phyloP scores from a whole-genome alignment of 257 asterid species.

The Solanum acaule region DNA sequence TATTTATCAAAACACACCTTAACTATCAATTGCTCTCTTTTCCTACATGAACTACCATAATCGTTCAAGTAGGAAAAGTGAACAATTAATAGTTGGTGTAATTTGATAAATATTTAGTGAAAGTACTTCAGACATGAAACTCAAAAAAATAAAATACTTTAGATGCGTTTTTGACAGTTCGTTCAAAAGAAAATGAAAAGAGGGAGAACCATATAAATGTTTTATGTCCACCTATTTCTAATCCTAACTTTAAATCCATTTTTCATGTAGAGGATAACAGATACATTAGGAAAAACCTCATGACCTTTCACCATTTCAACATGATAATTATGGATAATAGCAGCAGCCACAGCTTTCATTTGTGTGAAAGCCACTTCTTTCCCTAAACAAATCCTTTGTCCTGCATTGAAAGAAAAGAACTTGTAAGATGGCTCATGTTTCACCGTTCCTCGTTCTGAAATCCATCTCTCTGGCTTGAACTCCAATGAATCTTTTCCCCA shows the following conservation, averaged over 20 bases:
- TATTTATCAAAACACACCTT: too few species aligned
- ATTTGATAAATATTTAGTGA: too few species aligned
- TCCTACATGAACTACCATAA: too few species aligned
- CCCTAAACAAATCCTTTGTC: conserved; percentile 52
- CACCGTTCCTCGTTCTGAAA: conserved; percentile 13
- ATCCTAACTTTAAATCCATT: not conserved
- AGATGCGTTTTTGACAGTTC: too few species aligned
- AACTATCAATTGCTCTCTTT: too few species aligned
- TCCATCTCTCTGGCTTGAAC: conserved; percentile 59
- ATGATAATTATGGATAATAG: not conserved
- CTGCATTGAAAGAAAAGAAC: conserved; percentile 52
- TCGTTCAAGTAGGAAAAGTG: too few species aligned
- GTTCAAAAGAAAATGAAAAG: too few species aligned
- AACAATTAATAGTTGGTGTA: too few species aligned
- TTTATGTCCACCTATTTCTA: conserved; percentile 11
- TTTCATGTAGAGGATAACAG: not conserved
- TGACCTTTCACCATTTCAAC: not conserved
- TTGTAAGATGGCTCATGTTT: conserved; percentile 47
- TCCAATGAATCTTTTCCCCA: conserved; percentile 51
- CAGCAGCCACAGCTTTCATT: not conserved
- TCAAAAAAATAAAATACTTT: too few species aligned
- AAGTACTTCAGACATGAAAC: too few species aligned
- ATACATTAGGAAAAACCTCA: not conserved
- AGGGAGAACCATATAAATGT: not conserved
- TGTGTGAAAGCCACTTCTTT: conserved; percentile 8